Evolutionary conservation across 805 yeast species (phyloP), one percentile per base, ranked within the genome.

Genomic region (Zygotorulaspora chibaensis): DNA sequence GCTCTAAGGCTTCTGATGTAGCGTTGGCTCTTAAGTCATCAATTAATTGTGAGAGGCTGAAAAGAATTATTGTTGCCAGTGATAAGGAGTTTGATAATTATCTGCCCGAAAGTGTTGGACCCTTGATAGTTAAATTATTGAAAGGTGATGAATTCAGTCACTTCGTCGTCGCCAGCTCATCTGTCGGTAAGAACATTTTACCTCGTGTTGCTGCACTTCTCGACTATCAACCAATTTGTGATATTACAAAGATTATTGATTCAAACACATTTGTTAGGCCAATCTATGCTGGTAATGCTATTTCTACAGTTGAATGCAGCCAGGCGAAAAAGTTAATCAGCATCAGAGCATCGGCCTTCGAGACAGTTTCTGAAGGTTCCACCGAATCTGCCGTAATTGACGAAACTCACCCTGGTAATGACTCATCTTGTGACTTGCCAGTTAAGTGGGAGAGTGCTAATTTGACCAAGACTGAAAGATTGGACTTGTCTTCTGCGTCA

Each of bases 261-360:
- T 73, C 78, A 13, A 78, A 76, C 50, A 84, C 93, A 7, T 93
- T 91, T 67, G 81, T 84, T 31, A 83, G 98, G 66, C 97, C 98
- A 38, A 88, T 91, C 31, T 93, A 87, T 63, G 98, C 99, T 16
- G 99, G 99, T 40, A 93, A 93, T 67, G 95, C 95, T 4, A 71
- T 87, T 47, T 78, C 87, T 34, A 89, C 96, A 2, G 87, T 93
- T 40, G 78, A 81, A 64, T 73, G 87, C 18, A 72, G 64, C 18
- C 96, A 91, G 59, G 63, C 73, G 3, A 71, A 78, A 51, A 75
- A 86, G 42, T 69, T 91, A 49, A 70, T 86, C 10, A 84, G 96
- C n/a, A 80, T 86, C 9, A 80, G 98, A 70, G 73, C 88, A 1
- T 84, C 96, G 11, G 87, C 97, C 0, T 91, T 93, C 59, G 74